phyloP scores from a whole-genome alignment of 805 yeast species.

The Wickerhamiella allomyrinae region DNA sequence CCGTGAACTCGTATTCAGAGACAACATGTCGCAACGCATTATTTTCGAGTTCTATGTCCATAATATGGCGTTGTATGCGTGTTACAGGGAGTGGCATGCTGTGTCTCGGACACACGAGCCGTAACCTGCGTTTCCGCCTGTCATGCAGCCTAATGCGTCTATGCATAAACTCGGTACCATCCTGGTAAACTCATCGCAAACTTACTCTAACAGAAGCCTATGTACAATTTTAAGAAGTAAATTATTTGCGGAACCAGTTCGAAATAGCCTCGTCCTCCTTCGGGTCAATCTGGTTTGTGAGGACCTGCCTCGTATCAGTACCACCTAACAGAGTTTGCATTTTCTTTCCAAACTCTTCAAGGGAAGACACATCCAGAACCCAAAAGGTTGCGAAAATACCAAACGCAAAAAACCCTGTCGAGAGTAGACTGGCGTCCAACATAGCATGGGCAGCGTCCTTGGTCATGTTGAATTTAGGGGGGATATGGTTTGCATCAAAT shows the following conservation, averaged over 20 bases:
- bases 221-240: no score
- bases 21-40: no score
- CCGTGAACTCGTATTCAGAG: no score
- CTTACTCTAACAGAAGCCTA: no score
- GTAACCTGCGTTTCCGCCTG: no score
- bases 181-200: no score
- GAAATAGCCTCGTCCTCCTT: not conserved
- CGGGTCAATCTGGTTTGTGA: not conserved
- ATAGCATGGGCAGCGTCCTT: slow-evolving; percentile 80
- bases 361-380: slow-evolving; percentile 46
- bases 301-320: not conserved
- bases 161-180: no score
- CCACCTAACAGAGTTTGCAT: not conserved
- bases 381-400: slow-evolving; percentile 61
- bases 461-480: slow-evolving; percentile 69
- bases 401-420: slow-evolving; percentile 62
- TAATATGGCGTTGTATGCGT: no score
- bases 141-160: no score
- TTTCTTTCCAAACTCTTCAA: not conserved
- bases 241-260: not conserved
- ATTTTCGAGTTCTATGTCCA: no score
- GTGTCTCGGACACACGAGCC: no score
- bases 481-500: slow-evolving; percentile 75
- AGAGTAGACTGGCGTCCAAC: slow-evolving; percentile 61
- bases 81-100: no score